Percentiles rank a stretch among this genome's conserved stretches.
Evolutionary conservation across 768 basidiomycete genomes (phyloP).

Genomic region (Xerocomellus intermedius): DNA sequence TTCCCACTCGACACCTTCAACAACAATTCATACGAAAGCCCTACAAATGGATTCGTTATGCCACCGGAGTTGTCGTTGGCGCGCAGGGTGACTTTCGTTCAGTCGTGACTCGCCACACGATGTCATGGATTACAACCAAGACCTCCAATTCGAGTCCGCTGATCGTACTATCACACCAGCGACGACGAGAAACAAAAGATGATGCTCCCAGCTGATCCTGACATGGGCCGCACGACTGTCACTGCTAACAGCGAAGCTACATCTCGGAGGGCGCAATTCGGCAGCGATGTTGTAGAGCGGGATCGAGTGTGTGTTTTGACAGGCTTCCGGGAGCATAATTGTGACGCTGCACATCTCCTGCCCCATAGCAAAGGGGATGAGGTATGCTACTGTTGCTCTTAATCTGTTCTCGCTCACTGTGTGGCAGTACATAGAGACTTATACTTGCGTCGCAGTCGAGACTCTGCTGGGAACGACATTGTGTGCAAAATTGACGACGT

Average conservation of each 20-base stretch:
- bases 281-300: not conserved
- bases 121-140: not conserved
- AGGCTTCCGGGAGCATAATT: accelerated
- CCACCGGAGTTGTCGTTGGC: conserved; percentile 1
- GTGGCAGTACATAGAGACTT: not conserved
- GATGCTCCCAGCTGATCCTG: conserved; percentile 3
- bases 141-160: not conserved
- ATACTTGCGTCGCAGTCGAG: not conserved
- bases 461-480: not conserved
- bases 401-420: not conserved
- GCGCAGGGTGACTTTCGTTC: not conserved
- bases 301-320: conserved; percentile 2
- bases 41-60: conserved; percentile 9
- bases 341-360: conserved; percentile 6
- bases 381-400: not conserved
- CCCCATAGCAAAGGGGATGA: conserved; percentile 1
- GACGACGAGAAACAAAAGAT: not conserved
- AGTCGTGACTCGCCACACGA: not conserved
- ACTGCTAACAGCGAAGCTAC: not conserved
- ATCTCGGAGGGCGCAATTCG: not conserved
- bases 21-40: not conserved
- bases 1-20: not conserved
- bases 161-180: conserved; percentile 4
- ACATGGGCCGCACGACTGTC: not conserved
- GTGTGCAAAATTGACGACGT: not conserved